Percentiles rank a stretch among this genome's conserved stretches.
Evolutionary conservation across 805 yeast species (phyloP).

Genomic region (Starmerella ratchasimensis): DNA sequence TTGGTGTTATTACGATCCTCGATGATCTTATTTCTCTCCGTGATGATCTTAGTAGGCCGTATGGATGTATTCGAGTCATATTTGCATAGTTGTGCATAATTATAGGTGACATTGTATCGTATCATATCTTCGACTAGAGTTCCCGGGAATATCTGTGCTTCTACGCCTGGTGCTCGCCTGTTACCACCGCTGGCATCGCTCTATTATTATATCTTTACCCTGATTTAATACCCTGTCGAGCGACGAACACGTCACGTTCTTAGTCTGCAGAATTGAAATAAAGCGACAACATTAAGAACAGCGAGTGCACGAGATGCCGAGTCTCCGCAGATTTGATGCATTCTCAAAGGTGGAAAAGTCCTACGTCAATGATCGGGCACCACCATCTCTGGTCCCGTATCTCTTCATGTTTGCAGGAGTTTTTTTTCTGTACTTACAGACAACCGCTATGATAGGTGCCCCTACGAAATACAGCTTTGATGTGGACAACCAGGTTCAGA

Average conservation of each 20-base stretch:
- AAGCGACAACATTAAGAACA: too few species aligned
- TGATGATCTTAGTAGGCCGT: neutral
- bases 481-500: conserved; percentile 50
- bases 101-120: too few species aligned
- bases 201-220: too few species aligned
- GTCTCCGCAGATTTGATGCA: conserved; percentile 52
- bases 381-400: neutral
- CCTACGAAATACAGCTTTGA: conserved; percentile 59
- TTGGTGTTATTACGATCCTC: conserved; percentile 20
- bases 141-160: too few species aligned
- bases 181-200: too few species aligned
- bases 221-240: too few species aligned
- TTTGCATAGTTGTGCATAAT: too few species aligned
- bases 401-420: conserved; percentile 28
- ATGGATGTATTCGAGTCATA: too few species aligned
- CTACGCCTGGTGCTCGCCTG: too few species aligned
- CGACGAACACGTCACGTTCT: too few species aligned
- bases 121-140: too few species aligned
- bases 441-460: conserved; percentile 79
- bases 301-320: conserved; percentile 6
- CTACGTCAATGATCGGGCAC: conserved; percentile 55
- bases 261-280: too few species aligned
- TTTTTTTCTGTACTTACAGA: conserved; percentile 66
- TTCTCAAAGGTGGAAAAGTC: conserved; percentile 60
- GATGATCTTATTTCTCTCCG: neutral